phyloP scores from a whole-genome alignment of 148 eudicot species.

The Chenopodium suecicum region DNA sequence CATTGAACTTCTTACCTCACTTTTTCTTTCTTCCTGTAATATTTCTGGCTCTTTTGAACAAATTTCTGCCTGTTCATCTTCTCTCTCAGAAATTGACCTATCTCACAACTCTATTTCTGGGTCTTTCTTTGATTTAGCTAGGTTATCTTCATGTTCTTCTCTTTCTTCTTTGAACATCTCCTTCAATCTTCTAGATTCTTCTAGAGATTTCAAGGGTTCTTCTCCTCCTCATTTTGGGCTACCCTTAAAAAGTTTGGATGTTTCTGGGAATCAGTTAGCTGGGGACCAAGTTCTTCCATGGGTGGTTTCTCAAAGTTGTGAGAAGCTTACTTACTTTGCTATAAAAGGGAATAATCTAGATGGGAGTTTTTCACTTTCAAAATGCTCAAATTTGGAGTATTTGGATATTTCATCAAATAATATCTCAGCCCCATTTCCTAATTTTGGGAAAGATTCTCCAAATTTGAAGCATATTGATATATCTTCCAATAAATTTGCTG shows the following conservation, averaged over 20 bases:
- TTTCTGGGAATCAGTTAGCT: constrained; percentile 53
- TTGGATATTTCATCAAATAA: constrained; percentile 74
- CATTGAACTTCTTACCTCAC: constrained; percentile 38
- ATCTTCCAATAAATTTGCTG: constrained; percentile 62
- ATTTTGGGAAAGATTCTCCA: constrained; percentile 36
- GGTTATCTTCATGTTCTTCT: constrained; percentile 41
- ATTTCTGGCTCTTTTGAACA: constrained; percentile 49
- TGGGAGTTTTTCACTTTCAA: constrained; percentile 43
- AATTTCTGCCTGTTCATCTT: constrained; percentile 29
- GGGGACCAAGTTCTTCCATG: constrained; percentile 52
- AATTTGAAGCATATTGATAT: constrained; percentile 57
- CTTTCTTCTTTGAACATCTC: constrained; percentile 59
- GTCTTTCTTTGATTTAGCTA: constrained; percentile 36
- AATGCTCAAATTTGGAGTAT: constrained; percentile 43
- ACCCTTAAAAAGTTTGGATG: constrained; percentile 44
- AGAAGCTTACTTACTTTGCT: constrained; percentile 37
- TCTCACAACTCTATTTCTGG: constrained; percentile 61
- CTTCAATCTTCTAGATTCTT: constrained; percentile 46
- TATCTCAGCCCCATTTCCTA: constrained; percentile 49
- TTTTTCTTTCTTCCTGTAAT: constrained; percentile 44
- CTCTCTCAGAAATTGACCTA: constrained; percentile 52
- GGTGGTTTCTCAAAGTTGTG: constrained; percentile 49
- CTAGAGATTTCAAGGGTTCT: constrained; percentile 11
- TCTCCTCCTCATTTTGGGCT: constrained; percentile 20
- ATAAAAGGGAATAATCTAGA: constrained; percentile 55